These are phyloP conservation scores for Penicillium sp. DNA, from an alignment of 2,329 filamentous ascomycete species.

Conservation along the genomic window DNA sequence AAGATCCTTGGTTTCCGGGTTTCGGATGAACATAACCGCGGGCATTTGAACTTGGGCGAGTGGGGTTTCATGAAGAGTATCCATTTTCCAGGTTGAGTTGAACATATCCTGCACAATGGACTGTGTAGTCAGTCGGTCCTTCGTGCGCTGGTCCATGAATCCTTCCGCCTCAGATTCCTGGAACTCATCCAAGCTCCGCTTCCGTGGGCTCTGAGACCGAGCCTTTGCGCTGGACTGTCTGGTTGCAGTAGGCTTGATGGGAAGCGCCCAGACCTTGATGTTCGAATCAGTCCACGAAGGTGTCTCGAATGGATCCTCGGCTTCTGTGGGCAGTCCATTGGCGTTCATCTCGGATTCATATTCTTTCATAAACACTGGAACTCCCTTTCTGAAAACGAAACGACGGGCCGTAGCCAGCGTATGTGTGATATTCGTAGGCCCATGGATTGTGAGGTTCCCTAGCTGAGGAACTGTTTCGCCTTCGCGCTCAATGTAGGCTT, in stretches of 20 bases:
- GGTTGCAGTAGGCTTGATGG: slow-evolving; percentile 44
- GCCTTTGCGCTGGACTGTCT: slow-evolving; percentile 26
- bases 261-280: slow-evolving; percentile 82
- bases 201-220: slow-evolving; percentile 39
- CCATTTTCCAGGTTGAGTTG: slow-evolving; percentile 71
- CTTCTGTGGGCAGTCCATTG: slow-evolving; percentile 22
- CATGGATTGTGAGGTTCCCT: slow-evolving; percentile 67
- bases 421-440: slow-evolving; percentile 77
- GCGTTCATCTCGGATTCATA: slow-evolving; percentile 46
- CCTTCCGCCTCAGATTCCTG: slow-evolving; percentile 22
- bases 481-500: slow-evolving; percentile 30
- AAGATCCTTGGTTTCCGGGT: slow-evolving; percentile 63
- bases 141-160: slow-evolving; percentile 26
- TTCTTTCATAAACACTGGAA: slow-evolving; percentile 73
- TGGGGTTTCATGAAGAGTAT: slow-evolving; percentile 66
- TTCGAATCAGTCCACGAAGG: slow-evolving; percentile 76
- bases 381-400: slow-evolving; percentile 82
- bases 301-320: slow-evolving; percentile 34
- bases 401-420: slow-evolving; percentile 77
- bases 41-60: slow-evolving; percentile 68
- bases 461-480: slow-evolving; percentile 25
- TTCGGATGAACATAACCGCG: slow-evolving; percentile 68
- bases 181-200: slow-evolving; percentile 55
- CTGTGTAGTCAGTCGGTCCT: slow-evolving; percentile 56
- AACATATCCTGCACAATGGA: slow-evolving; percentile 76